Conservation (phyloP, 177 flowering plant genomes). For the Vitis hybrid region DNA sequence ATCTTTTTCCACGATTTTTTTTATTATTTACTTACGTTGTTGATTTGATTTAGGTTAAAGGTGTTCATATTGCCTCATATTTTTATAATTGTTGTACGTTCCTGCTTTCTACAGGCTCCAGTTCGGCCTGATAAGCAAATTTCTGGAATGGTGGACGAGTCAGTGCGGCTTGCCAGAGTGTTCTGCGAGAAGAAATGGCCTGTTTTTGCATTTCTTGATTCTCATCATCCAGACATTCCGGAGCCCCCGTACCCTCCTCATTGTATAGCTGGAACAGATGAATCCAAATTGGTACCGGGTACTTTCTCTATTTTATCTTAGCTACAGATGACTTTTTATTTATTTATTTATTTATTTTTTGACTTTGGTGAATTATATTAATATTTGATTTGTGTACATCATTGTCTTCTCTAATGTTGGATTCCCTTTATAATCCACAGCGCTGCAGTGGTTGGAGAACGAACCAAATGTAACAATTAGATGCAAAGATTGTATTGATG, state of each 20-base stretch:
- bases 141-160: conserved; percentile 56
- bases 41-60: background rate
- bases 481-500: conserved; percentile 70
- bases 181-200: conserved; percentile 68
- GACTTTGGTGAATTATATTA: background rate
- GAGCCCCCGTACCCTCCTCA: conserved; percentile 75
- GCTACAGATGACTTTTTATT: too few relatives aligned
- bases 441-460: conserved; percentile 70
- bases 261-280: conserved; percentile 61
- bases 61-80: background rate
- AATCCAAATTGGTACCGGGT: conserved; percentile 32
- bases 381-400: background rate
- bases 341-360: too few relatives aligned
- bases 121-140: conserved; percentile 44
- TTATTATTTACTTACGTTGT: background rate
- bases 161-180: conserved; percentile 41
- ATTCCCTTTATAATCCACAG: conserved; percentile 27
- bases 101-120: conserved; percentile 47
- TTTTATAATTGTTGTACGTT: background rate
- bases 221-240: conserved; percentile 67
- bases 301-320: too few relatives aligned
- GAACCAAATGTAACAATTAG: conserved; percentile 70
- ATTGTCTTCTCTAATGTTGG: background rate
- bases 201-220: conserved; percentile 55
- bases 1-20: background rate